Conservation (phyloP, 2,329 filamentous ascomycete genomes). For the Penicillium sp. region DNA sequence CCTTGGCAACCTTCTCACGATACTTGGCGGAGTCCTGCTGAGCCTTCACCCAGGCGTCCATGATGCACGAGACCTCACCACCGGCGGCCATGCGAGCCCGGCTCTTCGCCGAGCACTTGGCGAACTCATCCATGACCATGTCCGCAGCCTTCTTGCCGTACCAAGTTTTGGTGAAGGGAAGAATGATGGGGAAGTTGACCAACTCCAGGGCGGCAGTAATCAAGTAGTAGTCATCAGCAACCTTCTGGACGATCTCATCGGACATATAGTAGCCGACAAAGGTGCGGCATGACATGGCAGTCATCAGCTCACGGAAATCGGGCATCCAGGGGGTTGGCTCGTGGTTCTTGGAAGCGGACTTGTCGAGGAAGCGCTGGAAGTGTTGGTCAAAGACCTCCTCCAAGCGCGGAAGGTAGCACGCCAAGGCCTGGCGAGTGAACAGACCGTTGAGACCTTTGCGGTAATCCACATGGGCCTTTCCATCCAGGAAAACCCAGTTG, state of each 20-base stretch:
- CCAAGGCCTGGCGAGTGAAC: slow-evolving; percentile 87
- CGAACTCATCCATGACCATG: slow-evolving; percentile 84
- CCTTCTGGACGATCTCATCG: slow-evolving; percentile 85
- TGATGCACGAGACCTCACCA: slow-evolving; percentile 83
- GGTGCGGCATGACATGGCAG: slow-evolving; percentile 90
- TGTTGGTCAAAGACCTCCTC: slow-evolving; percentile 88
- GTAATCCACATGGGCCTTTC: slow-evolving; percentile 91
- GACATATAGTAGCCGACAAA: slow-evolving; percentile 96
- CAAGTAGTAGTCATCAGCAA: slow-evolving; percentile 93
- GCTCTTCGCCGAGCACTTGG: slow-evolving; percentile 87
- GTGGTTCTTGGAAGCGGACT: slow-evolving; percentile 68
- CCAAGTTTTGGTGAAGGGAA: slow-evolving; percentile 94
- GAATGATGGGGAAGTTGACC: slow-evolving; percentile 96
- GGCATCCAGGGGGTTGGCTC: slow-evolving; percentile 85
- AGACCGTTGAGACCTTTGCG: slow-evolving; percentile 93
- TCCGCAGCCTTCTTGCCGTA: slow-evolving; percentile 94
- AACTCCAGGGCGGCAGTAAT: slow-evolving; percentile 94
- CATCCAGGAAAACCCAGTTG: slow-evolving; percentile 98
- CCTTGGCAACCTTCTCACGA: slow-evolving; percentile 72
- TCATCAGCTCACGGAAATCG: slow-evolving; percentile 90
- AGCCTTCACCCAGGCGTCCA: slow-evolving; percentile 88
- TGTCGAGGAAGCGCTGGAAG: slow-evolving; percentile 72
- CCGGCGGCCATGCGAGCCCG: slow-evolving; percentile 89
- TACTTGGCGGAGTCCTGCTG: slow-evolving; percentile 85
- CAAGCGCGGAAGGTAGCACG: slow-evolving; percentile 84